Conservation (phyloP, 768 basidiomycete species). For the Kwoniella europaea region DNA sequence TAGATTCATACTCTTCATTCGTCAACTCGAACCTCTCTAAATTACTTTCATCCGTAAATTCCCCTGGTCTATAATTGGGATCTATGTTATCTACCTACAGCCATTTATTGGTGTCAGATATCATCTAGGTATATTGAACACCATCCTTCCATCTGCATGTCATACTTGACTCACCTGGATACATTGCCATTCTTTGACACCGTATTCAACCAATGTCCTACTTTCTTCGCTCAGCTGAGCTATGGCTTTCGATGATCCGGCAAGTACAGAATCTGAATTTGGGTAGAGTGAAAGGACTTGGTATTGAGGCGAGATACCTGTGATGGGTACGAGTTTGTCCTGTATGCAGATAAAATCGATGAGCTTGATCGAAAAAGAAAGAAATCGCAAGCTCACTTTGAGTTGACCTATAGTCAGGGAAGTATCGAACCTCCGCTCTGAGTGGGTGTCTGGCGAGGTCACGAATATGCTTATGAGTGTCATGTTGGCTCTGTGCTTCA, state of each 20-base stretch:
- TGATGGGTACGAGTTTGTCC: conserved; percentile 84
- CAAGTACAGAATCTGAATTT: conserved; percentile 62
- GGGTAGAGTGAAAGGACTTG: conserved; percentile 72
- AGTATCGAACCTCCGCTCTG: conserved; percentile 82
- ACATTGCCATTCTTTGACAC: conserved; percentile 75
- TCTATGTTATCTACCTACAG: conserved; percentile 74
- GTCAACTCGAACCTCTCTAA: conserved; percentile 93
- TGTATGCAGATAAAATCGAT: conserved; percentile 49
- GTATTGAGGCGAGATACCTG: conserved; percentile 79
- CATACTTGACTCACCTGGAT: conserved; percentile 67
- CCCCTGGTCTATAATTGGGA: conserved; percentile 75
- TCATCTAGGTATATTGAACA: neutral
- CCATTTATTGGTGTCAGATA: neutral
- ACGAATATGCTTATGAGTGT: conserved; percentile 71
- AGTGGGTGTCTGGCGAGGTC: conserved; percentile 82
- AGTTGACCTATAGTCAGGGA: conserved; percentile 75
- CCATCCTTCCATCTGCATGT: neutral
- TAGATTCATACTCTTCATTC: conserved; percentile 75
- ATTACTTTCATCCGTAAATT: conserved; percentile 79
- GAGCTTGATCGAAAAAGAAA: conserved; percentile 16
- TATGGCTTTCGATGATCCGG: conserved; percentile 58
- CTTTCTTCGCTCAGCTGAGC: conserved; percentile 70
- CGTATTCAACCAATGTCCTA: conserved; percentile 74
- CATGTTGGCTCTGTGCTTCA: neutral
- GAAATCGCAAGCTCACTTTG: conserved; percentile 65